Evolutionary conservation across 805 yeast genomes (phyloP), one percentile per base, ranked within the genome.

Genomic region (Metschnikowia proteae): DNA sequence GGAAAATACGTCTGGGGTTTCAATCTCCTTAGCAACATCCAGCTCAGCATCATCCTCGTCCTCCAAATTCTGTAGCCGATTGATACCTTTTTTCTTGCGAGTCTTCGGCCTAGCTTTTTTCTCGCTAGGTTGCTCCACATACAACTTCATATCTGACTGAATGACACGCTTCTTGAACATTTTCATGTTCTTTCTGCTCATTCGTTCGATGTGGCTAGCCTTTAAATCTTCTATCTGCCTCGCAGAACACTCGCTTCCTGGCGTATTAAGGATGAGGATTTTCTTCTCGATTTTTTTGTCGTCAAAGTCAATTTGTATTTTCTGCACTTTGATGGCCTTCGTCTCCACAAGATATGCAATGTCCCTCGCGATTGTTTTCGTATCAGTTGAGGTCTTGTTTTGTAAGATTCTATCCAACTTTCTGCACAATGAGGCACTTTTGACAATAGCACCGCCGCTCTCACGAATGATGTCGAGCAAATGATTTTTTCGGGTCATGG

Each of bases 301-400:
- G 4, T 64, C 58, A 41, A 61, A 53, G 5, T 51, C 47, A n/a
- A 70, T 53, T 7, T 55, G 37, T 6, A 42, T 27, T 27, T 42
- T 42, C 4, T 26, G 35, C 37, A 27, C 70, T 51, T 46, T 59
- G 57, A 43, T 58, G 57, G 33, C 57, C 53, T 47, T 64, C 46
- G 17, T 55, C 40, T 25, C 57, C 44, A 8, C 63, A 23, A 73
- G 55, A 11, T 57, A 48, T 1, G 64, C 61, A 4, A 73, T 65
- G 46, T 73, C 77, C 32, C 77, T 55, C 3, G 67, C 67, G 13
- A 73, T 53, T 0, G 77, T 73, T 47, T 72, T 73, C 33, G 55
- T 58, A 51, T 73, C 77, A 1, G 75, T 72, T 3, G 52, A 41
- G 6, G 73, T 67, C 1, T 54, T 40, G 31, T 46, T 53, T 3